phyloP scores from a whole-genome alignment of 2,329 filamentous ascomycete genomes.

The Fusarium fracticaudum region DNA sequence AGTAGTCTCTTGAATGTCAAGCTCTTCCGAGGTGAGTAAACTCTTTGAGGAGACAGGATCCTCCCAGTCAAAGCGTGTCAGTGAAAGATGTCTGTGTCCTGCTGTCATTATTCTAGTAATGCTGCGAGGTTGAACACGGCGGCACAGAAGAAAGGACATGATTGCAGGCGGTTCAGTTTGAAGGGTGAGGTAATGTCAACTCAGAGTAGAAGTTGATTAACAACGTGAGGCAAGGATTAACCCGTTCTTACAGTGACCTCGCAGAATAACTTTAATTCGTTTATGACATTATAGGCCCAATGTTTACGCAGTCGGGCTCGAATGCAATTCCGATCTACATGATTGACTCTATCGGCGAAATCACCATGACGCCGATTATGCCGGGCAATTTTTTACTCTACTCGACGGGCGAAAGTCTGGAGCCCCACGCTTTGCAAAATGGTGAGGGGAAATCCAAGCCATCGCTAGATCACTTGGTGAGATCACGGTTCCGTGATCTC shows the following conservation, averaged over 20 bases:
- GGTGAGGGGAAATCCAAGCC: too few relatives aligned
- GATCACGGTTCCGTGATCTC: neutral
- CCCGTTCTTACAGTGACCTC: too few relatives aligned
- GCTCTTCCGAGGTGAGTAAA: slow-evolving; percentile 86
- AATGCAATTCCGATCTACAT: neutral
- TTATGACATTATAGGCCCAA: too few relatives aligned
- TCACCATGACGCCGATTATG: neutral
- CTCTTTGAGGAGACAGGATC: slow-evolving; percentile 81
- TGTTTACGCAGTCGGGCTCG: too few relatives aligned
- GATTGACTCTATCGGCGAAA: neutral
- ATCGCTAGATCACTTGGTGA: neutral
- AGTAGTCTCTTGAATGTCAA: slow-evolving; percentile 87
- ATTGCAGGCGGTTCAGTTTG: too few relatives aligned
- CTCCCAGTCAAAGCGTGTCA: slow-evolving; percentile 79
- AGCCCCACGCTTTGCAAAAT: neutral
- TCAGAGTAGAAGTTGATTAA: too few relatives aligned
- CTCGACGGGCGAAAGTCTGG: neutral
- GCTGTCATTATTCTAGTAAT: neutral
- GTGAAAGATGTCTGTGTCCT: neutral
- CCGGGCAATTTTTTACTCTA: neutral
- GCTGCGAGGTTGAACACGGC: neutral
- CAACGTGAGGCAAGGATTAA: too few relatives aligned
- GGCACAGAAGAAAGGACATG: neutral
- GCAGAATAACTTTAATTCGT: too few relatives aligned
- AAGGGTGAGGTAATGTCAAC: too few relatives aligned